Base-by-base conservation (phyloP, 179 eudicot species). In the Vitellaria paradoxa region DNA sequence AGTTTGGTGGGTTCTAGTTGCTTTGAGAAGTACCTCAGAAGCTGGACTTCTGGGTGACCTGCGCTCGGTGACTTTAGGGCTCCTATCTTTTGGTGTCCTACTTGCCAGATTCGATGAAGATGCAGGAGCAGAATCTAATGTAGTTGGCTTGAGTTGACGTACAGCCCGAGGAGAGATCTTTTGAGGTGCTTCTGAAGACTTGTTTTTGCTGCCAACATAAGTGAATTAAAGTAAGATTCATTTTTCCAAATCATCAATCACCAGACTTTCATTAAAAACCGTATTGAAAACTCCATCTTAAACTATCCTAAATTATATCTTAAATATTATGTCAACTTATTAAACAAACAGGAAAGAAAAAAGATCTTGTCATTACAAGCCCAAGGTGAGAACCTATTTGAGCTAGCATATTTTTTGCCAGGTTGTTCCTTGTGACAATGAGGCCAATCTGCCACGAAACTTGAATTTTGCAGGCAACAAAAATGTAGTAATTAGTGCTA, bases 21-120 rank as follows among this genome's bases (percentile, higher is more conserved):
- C 14, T 26, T 72, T 65, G 50, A 74, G 1, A 52, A 76, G n/a
- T 86, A 94, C 98, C 98, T 94, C 96, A 67, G 85, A 70, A n/a
- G 78, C 81, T 24, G 91, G 90, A 85, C 88, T 91, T 84, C 83
- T 78, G 7, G 95, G 95, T 66, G 95, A 88, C 78, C 62, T 87
- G 49, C 86, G 95, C 52, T 87, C 94, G n/a, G 21, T 23, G 70
- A 87, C 95, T 86, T 90, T 92, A 62, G 97, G 94, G 85, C 97
- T 90, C 62, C 82, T 79, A 42, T 86, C 89, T 79, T 86, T 93
- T 30, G 93, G 89, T 21, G 89, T 88, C 85, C 79, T 84, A 46
- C 62, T 67, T 68, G 79, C 77, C 62, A 69, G 77, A 79, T 68
- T 77, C 0, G 93, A 82, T 42, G 93, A 85, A 42, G 94, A 85